A percentile compares a stretch with the other conserved stretches of the same genome.
These are phyloP conservation scores for Pichia inconspicua DNA, from an alignment of 1,139 yeast genomes.

Conservation along the genomic window DNA sequence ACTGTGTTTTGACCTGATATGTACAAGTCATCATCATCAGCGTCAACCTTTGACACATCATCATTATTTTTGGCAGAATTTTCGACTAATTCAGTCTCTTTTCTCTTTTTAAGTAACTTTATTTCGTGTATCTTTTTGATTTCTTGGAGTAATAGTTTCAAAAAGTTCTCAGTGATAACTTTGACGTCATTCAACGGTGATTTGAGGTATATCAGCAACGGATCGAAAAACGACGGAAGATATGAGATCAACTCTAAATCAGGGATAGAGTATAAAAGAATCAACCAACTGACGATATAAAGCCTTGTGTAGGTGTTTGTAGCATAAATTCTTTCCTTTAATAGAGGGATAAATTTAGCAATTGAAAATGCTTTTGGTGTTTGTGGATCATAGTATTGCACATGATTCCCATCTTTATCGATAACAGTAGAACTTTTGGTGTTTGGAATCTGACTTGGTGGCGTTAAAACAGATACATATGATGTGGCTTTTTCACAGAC, in stretches of 20 bases:
- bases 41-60: constrained; percentile 1
- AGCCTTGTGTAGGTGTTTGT: constrained; percentile 89
- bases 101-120: constrained; percentile 33
- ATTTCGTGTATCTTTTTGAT: constrained; percentile 67
- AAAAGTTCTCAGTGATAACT: constrained; percentile 70
- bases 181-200: constrained; percentile 85
- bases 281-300: constrained; percentile 89
- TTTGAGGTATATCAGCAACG: constrained; percentile 70
- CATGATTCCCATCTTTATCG: constrained; percentile 48
- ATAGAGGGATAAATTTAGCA: constrained; percentile 80
- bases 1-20: constrained; percentile 83
- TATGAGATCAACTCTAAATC: constrained; percentile 81
- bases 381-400: constrained; percentile 55
- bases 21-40: constrained; percentile 46
- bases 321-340: constrained; percentile 85
- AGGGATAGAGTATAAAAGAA: constrained; percentile 84
- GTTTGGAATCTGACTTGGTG: constrained; percentile 33
- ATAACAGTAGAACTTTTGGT: constrained; percentile 41
- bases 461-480: constrained; percentile 64
- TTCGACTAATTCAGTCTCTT: constrained; percentile 20
- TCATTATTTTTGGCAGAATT: constrained; percentile 8
- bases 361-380: constrained; percentile 76
- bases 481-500: constrained; percentile 93
- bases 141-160: constrained; percentile 73
- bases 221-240: constrained; percentile 84